Conservation (phyloP, 331 rosid genomes). For the Saraca asoca region DNA sequence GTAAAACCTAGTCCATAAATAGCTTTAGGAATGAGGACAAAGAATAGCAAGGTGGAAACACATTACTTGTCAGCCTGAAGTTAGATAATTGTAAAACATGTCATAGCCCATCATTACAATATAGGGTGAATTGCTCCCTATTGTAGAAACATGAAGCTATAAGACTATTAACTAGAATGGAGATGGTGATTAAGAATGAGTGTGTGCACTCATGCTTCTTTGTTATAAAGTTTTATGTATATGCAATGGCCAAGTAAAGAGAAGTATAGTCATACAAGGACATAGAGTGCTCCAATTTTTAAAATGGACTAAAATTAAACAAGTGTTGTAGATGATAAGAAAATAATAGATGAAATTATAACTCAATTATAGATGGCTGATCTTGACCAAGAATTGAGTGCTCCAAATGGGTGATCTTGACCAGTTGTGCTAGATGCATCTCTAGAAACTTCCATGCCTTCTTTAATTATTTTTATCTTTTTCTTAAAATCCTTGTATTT, state of each 20-base stretch:
- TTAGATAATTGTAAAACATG: slow-evolving; percentile 73
- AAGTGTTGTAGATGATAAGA: slow-evolving; percentile 44
- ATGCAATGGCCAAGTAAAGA: background rate
- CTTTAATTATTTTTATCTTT: slow-evolving; percentile 35
- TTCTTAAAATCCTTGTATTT: slow-evolving; percentile 50
- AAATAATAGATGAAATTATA: slow-evolving; percentile 16
- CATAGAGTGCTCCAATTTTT: slow-evolving; percentile 63
- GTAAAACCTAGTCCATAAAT: background rate
- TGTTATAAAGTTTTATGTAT: too few species aligned
- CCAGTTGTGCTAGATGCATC: slow-evolving; percentile 11
- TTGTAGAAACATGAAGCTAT: slow-evolving; percentile 67
- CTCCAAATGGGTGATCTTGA: slow-evolving; percentile 57
- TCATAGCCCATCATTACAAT: slow-evolving; percentile 78
- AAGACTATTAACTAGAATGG: slow-evolving; percentile 18
- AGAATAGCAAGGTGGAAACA: slow-evolving; percentile 58
- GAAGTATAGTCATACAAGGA: slow-evolving; percentile 42
- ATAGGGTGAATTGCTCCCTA: slow-evolving; percentile 73
- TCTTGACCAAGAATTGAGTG: slow-evolving; percentile 39
- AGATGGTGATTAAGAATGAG: background rate
- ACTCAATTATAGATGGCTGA: slow-evolving; percentile 10
- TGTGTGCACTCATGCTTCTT: background rate
- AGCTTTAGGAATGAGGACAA: background rate
- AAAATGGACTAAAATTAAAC: background rate
- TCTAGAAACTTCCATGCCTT: slow-evolving; percentile 6
- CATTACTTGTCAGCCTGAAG: slow-evolving; percentile 71